A percentile compares a stretch with the other conserved stretches of the same genome.
Evolutionary conservation across 148 eudicot genomes (phyloP).

Genomic region (Camellia granthamiana): DNA sequence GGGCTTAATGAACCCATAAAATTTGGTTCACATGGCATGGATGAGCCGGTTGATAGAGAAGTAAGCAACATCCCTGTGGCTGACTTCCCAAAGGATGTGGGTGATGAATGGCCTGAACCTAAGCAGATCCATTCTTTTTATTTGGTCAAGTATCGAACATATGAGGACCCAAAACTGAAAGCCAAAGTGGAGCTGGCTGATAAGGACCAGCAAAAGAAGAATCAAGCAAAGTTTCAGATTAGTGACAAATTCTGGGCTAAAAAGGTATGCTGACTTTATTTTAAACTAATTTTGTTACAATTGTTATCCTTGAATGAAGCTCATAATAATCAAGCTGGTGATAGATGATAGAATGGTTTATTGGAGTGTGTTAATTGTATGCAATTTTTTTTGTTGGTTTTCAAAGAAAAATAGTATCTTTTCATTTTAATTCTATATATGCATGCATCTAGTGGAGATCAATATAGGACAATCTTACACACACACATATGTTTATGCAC

Average conservation of each 20-base stretch:
- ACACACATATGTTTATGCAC: not conserved
- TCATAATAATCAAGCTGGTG: not conserved
- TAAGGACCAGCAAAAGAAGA: constrained; percentile 52
- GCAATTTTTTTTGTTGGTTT: not conserved
- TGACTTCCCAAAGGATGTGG: constrained; percentile 64
- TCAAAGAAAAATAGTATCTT: not conserved
- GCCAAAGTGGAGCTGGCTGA: constrained; percentile 54
- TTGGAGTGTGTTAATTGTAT: not conserved
- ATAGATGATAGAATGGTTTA: not conserved
- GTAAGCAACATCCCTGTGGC: constrained; percentile 30
- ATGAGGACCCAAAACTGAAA: constrained; percentile 71
- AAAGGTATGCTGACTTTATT: constrained; percentile 38
- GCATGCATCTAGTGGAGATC: not conserved
- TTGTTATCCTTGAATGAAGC: not conserved
- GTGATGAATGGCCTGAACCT: constrained; percentile 81
- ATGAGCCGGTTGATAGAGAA: constrained; percentile 46
- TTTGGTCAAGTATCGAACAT: constrained; percentile 51
- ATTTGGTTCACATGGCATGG: constrained; percentile 61
- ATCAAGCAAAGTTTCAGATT: constrained; percentile 39
- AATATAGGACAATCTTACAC: not conserved
- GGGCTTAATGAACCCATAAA: constrained; percentile 43
- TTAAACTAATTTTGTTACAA: not conserved
- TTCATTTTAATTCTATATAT: not conserved
- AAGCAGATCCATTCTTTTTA: constrained; percentile 56
- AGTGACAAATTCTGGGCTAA: constrained; percentile 48